Evolutionary conservation across 345 rosid species (phyloP).

Genomic region (Salix exigua): DNA sequence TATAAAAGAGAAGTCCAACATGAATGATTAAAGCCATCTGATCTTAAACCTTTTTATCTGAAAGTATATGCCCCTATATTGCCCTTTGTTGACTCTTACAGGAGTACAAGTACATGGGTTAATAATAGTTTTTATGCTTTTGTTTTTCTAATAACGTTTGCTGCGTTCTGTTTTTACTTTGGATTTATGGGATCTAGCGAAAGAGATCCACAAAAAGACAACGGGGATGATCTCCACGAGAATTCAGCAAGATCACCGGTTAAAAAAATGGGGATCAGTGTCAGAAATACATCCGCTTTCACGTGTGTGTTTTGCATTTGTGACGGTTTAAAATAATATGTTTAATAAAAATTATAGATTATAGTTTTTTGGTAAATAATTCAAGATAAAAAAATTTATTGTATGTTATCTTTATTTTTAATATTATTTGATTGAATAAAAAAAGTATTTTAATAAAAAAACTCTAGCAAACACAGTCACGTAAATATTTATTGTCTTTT

Average conservation of each 20-base stretch:
- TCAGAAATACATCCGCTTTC: neutral
- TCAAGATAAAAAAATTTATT: no score
- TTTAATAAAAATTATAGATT: no score
- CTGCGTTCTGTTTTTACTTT: neutral
- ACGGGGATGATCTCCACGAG: neutral
- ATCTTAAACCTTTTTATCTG: slow-evolving; percentile 2
- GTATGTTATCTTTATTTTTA: no score
- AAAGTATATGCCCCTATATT: slow-evolving; percentile 13
- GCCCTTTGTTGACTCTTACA: slow-evolving; percentile 25
- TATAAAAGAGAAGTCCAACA: slow-evolving; percentile 10
- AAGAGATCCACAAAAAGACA: neutral
- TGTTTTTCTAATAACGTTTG: neutral
- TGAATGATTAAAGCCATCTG: slow-evolving; percentile 24
- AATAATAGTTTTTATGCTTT: neutral
- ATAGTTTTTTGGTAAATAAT: no score
- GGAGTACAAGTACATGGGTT: neutral
- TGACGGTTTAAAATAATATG: no score
- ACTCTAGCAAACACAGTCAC: no score
- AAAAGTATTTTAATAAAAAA: no score
- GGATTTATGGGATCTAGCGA: neutral
- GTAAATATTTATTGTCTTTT: no score
- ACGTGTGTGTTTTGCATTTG: no score
- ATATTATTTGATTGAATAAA: no score
- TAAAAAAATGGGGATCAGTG: no score
- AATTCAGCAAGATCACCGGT: neutral